A percentile compares a stretch with the other conserved stretches of the same genome.
phyloP scores from a whole-genome alignment of 2,329 filamentous ascomycete species.

The Metarhizium robertsii region DNA sequence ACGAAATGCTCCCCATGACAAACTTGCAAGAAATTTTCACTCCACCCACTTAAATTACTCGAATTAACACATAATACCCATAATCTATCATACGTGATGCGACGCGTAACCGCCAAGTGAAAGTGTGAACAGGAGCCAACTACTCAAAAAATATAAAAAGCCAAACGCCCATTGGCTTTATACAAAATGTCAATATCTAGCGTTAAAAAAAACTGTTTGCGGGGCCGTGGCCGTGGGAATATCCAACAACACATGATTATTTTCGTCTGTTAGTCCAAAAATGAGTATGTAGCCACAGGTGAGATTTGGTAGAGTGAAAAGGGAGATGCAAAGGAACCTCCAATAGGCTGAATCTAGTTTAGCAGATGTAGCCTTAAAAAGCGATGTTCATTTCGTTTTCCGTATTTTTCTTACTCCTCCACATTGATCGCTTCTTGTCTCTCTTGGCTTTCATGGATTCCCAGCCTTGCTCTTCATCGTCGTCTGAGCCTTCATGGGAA shows the following conservation, averaged over 20 bases:
- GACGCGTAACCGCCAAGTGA: slow-evolving; percentile 1
- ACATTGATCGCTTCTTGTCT: slow-evolving; percentile 57
- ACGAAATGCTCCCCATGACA: neutral
- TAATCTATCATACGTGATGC: slow-evolving; percentile 4
- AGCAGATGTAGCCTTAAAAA: slow-evolving; percentile 21
- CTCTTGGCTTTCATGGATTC: slow-evolving; percentile 61
- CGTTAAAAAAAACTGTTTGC: neutral
- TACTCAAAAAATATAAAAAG: slow-evolving; percentile 5
- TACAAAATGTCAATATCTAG: slow-evolving; percentile 2
- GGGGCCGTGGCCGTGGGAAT: neutral
- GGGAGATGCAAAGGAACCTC: neutral
- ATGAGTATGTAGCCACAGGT: slow-evolving; percentile 4
- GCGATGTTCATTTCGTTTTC: slow-evolving; percentile 38
- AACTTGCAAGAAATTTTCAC: neutral
- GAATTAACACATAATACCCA: slow-evolving; percentile 2
- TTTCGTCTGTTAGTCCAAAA: slow-evolving; percentile 3
- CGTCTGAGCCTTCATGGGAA: slow-evolving; percentile 32
- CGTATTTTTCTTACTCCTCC: slow-evolving; percentile 51
- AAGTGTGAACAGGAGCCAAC: neutral
- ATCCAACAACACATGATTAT: slow-evolving; percentile 10
- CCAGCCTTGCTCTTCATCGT: slow-evolving; percentile 62
- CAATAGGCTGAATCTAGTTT: neutral
- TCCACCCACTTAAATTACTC: slow-evolving; percentile 2
- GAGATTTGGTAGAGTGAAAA: neutral
- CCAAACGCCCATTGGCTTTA: slow-evolving; percentile 4